These are phyloP conservation scores for Linderina pennispora DNA, from an alignment of 192 early-diverging fungal species.

Conservation along the genomic window DNA sequence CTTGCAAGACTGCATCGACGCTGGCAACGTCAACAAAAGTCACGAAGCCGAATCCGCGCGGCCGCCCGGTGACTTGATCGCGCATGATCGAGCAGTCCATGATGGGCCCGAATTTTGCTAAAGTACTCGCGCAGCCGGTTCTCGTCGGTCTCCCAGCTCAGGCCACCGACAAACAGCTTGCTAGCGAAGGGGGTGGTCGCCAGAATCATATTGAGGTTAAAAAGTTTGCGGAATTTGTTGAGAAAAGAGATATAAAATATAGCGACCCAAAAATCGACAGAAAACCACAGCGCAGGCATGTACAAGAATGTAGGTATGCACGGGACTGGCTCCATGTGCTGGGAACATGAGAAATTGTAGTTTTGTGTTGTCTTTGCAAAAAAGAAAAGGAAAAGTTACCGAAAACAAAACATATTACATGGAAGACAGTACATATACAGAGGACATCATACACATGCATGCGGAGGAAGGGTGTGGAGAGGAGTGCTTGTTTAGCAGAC, in stretches of 20 bases:
- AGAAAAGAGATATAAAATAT: background rate
- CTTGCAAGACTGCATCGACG: conserved; percentile 70
- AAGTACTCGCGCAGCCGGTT: conserved; percentile 82
- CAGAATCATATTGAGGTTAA: conserved; percentile 51
- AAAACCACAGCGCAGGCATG: too few relatives aligned
- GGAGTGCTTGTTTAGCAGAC: too few relatives aligned
- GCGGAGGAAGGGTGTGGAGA: too few relatives aligned
- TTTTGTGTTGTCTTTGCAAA: too few relatives aligned
- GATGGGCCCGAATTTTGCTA: conserved; percentile 74
- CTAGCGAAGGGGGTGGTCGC: conserved; percentile 68
- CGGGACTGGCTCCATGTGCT: too few relatives aligned
- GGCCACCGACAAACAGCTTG: conserved; percentile 92
- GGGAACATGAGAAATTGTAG: too few relatives aligned
- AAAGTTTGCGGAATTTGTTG: background rate
- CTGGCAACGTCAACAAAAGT: conserved; percentile 73
- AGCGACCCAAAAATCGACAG: background rate
- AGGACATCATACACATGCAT: too few relatives aligned
- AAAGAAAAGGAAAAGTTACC: background rate
- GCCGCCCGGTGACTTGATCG: conserved; percentile 77
- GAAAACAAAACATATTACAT: too few relatives aligned
- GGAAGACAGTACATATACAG: too few relatives aligned
- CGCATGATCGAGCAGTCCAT: conserved; percentile 81
- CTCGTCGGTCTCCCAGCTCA: conserved; percentile 80
- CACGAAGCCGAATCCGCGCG: conserved; percentile 93
- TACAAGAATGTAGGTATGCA: too few relatives aligned